Evolutionary conservation across 768 basidiomycete species (phyloP).

Genomic region (Leccinum imitatum): DNA sequence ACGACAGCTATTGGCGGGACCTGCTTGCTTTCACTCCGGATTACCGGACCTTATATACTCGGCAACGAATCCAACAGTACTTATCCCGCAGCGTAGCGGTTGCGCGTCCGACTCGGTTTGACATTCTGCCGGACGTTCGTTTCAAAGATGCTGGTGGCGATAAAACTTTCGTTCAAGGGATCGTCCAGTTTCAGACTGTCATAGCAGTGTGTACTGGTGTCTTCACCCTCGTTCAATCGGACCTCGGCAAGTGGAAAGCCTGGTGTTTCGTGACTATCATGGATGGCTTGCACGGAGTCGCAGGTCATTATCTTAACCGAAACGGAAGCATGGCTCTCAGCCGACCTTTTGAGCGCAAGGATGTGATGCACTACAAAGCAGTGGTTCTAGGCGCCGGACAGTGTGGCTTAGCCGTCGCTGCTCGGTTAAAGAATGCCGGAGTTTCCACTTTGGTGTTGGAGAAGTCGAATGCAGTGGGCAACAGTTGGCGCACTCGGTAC

Average conservation of each 20-base stretch:
- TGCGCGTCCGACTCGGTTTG: background rate
- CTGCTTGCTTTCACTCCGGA: background rate
- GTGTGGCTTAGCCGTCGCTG: slow-evolving; percentile 23
- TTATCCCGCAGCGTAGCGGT: background rate
- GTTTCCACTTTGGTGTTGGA: slow-evolving; percentile 52
- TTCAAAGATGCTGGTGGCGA: background rate
- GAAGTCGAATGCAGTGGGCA: slow-evolving; percentile 55
- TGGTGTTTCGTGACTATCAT: background rate
- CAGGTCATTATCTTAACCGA: background rate
- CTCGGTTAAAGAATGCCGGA: background rate
- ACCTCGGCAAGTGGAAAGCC: background rate
- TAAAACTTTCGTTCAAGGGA: background rate
- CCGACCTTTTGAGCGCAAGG: background rate
- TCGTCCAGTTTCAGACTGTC: background rate
- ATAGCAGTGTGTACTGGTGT: background rate
- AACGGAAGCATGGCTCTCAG: background rate
- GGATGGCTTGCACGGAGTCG: background rate
- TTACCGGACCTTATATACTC: background rate
- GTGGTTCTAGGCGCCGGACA: slow-evolving; percentile 47
- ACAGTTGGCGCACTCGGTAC: slow-evolving; percentile 68
- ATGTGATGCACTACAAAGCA: slow-evolving; percentile 30
- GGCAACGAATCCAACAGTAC: background rate
- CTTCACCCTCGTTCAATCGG: background rate
- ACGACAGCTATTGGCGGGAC: background rate
- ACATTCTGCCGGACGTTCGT: background rate